A percentile compares a stretch with the other conserved stretches of the same genome.
Evolutionary conservation across 225 moss, liverwort and hornwort species (phyloP).

Genomic region (Polytrichum commune): DNA sequence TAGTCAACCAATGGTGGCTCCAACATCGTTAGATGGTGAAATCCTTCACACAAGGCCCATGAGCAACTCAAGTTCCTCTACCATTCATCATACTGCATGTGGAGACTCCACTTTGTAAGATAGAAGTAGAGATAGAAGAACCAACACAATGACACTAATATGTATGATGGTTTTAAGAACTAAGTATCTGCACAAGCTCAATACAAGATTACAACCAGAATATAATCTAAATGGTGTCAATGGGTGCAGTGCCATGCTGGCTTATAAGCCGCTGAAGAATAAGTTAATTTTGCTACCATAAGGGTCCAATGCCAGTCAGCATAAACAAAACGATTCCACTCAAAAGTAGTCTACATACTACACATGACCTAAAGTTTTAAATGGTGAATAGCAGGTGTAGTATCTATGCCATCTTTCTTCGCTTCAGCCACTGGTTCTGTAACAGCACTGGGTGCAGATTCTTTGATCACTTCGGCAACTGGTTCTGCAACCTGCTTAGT

Average conservation of each 20-base stretch:
- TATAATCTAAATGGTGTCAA: not conserved
- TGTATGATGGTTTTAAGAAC: too few relatives aligned
- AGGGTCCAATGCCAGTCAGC: not conserved
- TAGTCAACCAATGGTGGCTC: too few relatives aligned
- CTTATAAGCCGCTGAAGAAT: not conserved
- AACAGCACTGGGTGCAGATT: too few relatives aligned
- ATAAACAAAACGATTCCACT: not conserved
- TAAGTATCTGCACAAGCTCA: too few relatives aligned
- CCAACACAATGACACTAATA: too few relatives aligned
- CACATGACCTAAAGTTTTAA: constrained; percentile 37
- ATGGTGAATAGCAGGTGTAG: constrained; percentile 47
- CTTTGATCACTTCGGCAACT: constrained; percentile 19
- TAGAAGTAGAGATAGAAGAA: too few relatives aligned
- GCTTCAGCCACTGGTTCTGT: constrained; percentile 2
- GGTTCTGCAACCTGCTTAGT: constrained; percentile 32
- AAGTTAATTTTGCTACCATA: not conserved
- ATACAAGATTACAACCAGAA: too few relatives aligned
- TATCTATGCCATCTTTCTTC: constrained; percentile 32
- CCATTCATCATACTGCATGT: too few relatives aligned
- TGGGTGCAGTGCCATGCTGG: not conserved
- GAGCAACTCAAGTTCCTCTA: too few relatives aligned
- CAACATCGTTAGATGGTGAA: too few relatives aligned
- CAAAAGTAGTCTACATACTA: constrained; percentile 1
- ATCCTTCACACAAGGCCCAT: too few relatives aligned
- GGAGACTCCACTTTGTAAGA: too few relatives aligned